Conservation (phyloP, 495 filamentous ascomycete genomes). For the Tuber melanosporum region DNA sequence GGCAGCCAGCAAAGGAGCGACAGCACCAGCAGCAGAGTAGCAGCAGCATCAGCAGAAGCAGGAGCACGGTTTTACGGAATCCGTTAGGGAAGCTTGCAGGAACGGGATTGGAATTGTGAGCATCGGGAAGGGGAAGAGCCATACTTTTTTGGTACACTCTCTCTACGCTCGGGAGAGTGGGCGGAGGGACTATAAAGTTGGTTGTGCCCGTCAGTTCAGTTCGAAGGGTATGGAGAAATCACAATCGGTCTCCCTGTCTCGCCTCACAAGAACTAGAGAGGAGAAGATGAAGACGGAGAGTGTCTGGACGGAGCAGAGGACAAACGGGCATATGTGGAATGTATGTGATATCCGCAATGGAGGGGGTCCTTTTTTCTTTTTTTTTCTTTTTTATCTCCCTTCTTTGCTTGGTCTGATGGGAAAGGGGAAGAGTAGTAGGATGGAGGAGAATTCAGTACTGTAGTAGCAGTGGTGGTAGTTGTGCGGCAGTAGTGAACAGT, state of each 20-base stretch:
- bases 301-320: neutral
- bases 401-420: neutral
- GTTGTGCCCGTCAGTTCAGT: neutral
- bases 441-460: neutral
- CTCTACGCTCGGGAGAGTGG: conserved; percentile 1
- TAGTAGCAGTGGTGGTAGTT: conserved; percentile 3
- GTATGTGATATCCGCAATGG: neutral
- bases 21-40: neutral
- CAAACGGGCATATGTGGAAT: conserved; percentile 3
- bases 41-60: neutral
- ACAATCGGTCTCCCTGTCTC: conserved; percentile 1
- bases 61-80: neutral
- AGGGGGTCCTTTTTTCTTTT: neutral
- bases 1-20: neutral
- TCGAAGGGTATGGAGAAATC: conserved; percentile 1
- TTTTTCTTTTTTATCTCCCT: neutral
- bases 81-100: conserved; percentile 3
- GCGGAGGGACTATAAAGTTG: conserved; percentile 3
- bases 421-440: conserved; percentile 3
- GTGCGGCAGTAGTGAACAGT: neutral
- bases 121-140: neutral
- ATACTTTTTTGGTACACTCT: conserved; percentile 5
- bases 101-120: neutral
- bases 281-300: neutral
- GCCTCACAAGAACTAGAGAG: neutral